phyloP scores from a whole-genome alignment of 768 basidiomycete species.

The Leccinum subtestaceum region DNA sequence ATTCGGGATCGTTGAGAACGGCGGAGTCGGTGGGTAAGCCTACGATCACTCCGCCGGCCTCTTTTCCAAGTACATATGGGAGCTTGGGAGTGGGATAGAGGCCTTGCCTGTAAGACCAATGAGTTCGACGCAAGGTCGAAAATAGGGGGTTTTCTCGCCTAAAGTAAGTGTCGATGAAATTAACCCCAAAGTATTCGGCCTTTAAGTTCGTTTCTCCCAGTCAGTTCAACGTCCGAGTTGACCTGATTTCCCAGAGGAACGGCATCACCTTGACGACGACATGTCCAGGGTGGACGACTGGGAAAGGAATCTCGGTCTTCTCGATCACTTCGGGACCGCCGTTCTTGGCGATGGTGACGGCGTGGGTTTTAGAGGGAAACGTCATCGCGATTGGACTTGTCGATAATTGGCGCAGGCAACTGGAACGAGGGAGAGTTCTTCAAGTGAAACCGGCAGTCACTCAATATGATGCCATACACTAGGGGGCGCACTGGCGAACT shows the following conservation, averaged over 20 bases:
- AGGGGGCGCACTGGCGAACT: not conserved
- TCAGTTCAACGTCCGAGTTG: not conserved
- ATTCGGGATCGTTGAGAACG: conserved; percentile 59
- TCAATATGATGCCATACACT: not conserved
- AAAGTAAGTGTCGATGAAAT: conserved; percentile 86
- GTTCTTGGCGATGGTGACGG: conserved; percentile 66
- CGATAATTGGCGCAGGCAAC: conserved; percentile 17
- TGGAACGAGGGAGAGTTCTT: not conserved
- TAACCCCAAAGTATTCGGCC: conserved; percentile 78
- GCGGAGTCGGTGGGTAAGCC: conserved; percentile 65
- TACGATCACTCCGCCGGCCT: conserved; percentile 74
- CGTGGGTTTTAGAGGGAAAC: conserved; percentile 61
- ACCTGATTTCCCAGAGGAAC: not conserved
- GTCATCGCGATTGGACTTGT: conserved; percentile 40
- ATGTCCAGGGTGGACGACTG: conserved; percentile 56
- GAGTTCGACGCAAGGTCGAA: not conserved
- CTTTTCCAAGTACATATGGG: conserved; percentile 72
- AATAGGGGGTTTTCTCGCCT: conserved; percentile 41
- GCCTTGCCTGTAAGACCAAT: conserved; percentile 45
- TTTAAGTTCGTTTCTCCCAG: conserved; percentile 20
- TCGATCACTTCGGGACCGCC: conserved; percentile 80
- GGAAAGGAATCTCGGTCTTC: conserved; percentile 65
- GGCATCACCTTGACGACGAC: conserved; percentile 42
- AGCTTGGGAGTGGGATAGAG: conserved; percentile 57
- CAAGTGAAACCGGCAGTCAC: not conserved